A percentile compares a stretch with the other conserved stretches of the same genome.
These are phyloP conservation scores for Fusarium sp. DNA, from an alignment of 2,329 filamentous ascomycete species.

Conservation along the genomic window DNA sequence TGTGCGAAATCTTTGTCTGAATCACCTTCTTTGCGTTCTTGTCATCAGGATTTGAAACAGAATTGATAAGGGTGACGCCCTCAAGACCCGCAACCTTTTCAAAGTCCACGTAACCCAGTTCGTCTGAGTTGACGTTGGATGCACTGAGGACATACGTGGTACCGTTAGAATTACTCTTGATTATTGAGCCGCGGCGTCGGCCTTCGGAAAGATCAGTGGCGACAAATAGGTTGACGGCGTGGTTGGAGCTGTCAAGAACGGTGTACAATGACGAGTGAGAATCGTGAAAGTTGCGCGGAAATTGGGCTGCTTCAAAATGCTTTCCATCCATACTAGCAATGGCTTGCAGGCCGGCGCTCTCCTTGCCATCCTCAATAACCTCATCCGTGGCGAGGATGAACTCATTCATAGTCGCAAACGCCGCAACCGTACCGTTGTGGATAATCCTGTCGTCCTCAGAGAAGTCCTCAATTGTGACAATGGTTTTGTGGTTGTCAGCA, in stretches of 20 bases:
- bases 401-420: constrained; percentile 94
- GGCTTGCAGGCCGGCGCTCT: constrained; percentile 71
- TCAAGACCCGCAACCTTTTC: constrained; percentile 94
- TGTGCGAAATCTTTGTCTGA: constrained; percentile 93
- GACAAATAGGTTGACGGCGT: constrained; percentile 93
- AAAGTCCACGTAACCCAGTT: constrained; percentile 84
- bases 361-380: constrained; percentile 62
- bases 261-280: constrained; percentile 85
- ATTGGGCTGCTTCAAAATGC: constrained; percentile 82
- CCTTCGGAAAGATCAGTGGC: constrained; percentile 73
- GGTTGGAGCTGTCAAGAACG: constrained; percentile 91
- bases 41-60: constrained; percentile 77
- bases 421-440: constrained; percentile 70
- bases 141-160: constrained; percentile 92
- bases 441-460: constrained; percentile 67
- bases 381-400: constrained; percentile 88
- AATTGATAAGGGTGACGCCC: constrained; percentile 86
- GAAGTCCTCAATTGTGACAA: constrained; percentile 81
- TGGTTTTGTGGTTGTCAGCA: constrained; percentile 67
- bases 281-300: constrained; percentile 85
- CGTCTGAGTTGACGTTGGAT: constrained; percentile 81
- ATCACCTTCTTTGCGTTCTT: constrained; percentile 84
- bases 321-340: constrained; percentile 86
- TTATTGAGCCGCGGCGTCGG: constrained; percentile 81
- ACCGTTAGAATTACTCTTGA: constrained; percentile 99